phyloP scores from a whole-genome alignment of 2,329 filamentous ascomycete genomes.

The Cercospora nicotianae region DNA sequence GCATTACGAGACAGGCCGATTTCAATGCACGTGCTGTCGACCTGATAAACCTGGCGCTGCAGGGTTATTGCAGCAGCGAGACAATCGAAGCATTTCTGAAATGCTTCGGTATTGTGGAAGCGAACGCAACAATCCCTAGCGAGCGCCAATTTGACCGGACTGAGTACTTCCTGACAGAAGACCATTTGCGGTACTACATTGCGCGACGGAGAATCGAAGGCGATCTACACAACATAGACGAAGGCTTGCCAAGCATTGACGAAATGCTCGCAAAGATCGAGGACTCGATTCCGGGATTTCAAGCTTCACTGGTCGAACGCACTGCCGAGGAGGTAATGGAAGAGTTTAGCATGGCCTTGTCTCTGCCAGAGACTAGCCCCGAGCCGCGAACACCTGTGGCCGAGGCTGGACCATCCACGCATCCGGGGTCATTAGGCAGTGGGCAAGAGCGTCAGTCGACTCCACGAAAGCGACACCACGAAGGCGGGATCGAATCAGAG shows the following conservation, averaged over 20 bases:
- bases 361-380: not conserved
- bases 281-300: not conserved
- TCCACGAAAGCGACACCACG: not conserved
- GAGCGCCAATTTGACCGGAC: conserved; percentile 16
- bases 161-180: not conserved
- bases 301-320: not conserved
- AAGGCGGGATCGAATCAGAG: not conserved
- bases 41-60: conserved; percentile 16
- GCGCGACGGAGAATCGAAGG: not conserved
- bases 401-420: not conserved
- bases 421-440: not conserved
- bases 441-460: not conserved
- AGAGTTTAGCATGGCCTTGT: not conserved
- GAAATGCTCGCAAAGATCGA: not conserved
- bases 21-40: not conserved
- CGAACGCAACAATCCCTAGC: not conserved
- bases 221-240: not conserved
- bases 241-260: not conserved
- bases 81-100: conserved; percentile 20
- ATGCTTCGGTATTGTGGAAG: conserved; percentile 17
- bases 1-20: conserved; percentile 2
- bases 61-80: conserved; percentile 13
- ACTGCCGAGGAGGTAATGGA: not conserved
- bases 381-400: not conserved
- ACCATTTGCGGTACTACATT: not conserved